A percentile compares a stretch with the other conserved stretches of the same genome.
Conservation (phyloP, 768 basidiomycete species). For the Termitomyces sp. region DNA sequence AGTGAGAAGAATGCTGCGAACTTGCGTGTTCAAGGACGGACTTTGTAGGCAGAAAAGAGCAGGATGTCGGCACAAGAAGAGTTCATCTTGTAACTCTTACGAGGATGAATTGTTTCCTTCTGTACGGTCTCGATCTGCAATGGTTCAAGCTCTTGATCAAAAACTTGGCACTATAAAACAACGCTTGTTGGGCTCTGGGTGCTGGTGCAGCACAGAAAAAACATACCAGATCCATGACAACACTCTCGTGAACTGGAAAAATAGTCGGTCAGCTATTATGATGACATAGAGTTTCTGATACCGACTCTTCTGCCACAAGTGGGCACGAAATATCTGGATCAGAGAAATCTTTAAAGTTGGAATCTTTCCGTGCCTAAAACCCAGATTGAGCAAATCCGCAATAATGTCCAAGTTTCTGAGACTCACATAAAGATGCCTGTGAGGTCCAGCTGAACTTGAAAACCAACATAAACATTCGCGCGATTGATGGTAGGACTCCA, state of each 20-base stretch:
- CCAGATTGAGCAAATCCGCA: neutral
- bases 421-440: conserved; percentile 91
- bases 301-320: conserved; percentile 99
- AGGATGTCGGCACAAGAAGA: conserved; percentile 99
- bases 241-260: conserved; percentile 73
- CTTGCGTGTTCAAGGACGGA: conserved; percentile 14
- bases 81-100: conserved; percentile 99
- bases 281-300: conserved; percentile 24
- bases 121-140: conserved; percentile 99
- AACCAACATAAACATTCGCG: conserved; percentile 99
- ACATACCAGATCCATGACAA: conserved; percentile 83
- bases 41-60: conserved; percentile 92
- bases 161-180: conserved; percentile 78
- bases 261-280: conserved; percentile 1
- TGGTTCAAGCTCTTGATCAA: conserved; percentile 97
- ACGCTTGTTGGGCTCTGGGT: neutral
- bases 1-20: neutral
- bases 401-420: neutral
- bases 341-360: conserved; percentile 97
- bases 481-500: conserved; percentile 99
- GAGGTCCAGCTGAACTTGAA: conserved; percentile 98
- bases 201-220: neutral
- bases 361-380: conserved; percentile 88
- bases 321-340: conserved; percentile 99
- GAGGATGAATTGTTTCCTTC: conserved; percentile 98